Evolutionary conservation across 2,329 filamentous ascomycete species (phyloP), one percentile per base, ranked within the genome.

Genomic region (Colletotrichum zoysiae): DNA sequence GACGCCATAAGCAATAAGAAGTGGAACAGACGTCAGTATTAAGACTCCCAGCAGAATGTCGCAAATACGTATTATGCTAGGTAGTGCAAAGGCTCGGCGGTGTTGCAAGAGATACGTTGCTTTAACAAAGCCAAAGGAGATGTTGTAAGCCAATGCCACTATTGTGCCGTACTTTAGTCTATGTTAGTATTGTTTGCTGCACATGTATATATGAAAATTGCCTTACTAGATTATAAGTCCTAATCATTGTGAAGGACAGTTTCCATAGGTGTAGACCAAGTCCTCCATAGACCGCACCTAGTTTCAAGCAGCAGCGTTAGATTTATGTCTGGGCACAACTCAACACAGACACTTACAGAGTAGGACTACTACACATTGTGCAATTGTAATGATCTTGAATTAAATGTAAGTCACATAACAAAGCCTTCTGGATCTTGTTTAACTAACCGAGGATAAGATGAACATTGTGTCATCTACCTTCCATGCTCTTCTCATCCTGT

Each of bases 51-150:
- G 30, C 5, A 70, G 23, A 7, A 55, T 40, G 51, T 74, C 66
- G 63, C 73, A 74, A 2, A 73, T 58, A 0, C 40, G 20, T 14
- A 30, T 60, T 16, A 74, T 38, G 0, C 33, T 35, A 7, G 70
- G 67, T 1, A 74, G 14, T 0, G 64, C 70, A 5, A 78, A 79
- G 12, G 81, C 75, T 16, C 81, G 78, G 23, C 79, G 79, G 75
- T 82, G 82, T 70, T 82, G 81, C 3, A 81, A 71, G 33, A 82
- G 74, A 50, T 82, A 79, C 0, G 80, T 79, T 44, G 79, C 75
- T 65, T 82, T 83, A 63, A 78, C 74, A 18, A 74, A 70, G 33
- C 74, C 55, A 7, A 82, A 75, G 44, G 76, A 72, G 18, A 74
- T 30, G 51, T 78, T 78, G 70, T 82, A 82, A 5, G 35, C 2